Evolutionary conservation across 1,284 basidiomycete genomes (phyloP), one percentile per base, ranked within the genome.

Genomic region (Peniophora sp.): DNA sequence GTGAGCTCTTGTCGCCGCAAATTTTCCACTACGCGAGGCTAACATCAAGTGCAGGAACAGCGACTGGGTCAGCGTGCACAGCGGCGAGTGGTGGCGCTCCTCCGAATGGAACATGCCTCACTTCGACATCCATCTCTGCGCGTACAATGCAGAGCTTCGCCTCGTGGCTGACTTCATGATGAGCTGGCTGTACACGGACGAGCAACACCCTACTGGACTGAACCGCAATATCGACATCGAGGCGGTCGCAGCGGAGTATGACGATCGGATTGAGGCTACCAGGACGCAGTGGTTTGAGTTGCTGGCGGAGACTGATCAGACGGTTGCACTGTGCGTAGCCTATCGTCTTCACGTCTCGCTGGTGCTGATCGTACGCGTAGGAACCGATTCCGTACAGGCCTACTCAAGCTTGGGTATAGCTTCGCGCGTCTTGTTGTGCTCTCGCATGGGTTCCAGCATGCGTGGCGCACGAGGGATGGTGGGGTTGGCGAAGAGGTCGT

Each of bases 391-490:
- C 76, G 85, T 2, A 80, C 74, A 6, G 78, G 80, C 2, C 62
- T 88, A 5, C 67, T 88, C 52, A 77, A 71, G 57, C 65, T 88
- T 51, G 83, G 78, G 3, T 85, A 78, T 60, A 79, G 80, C 48
- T 90, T 89, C 55, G 73, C 79, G 2, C 77, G 87, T 15, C 71
- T 90, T 45, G 71, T 81, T 5, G 82, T 78, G 2, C 67, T 90
- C 36, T 85, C 86, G 0, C 84, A 83, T 56, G 87, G 85, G 8
- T 85, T 90, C 70, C 86, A 88, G 61, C 80, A 88, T 58, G 77
- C 81, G 1, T 83, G 79, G 63, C 78, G 76, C 41, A 83, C 77
- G 64, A 74, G 68, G 46, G 63, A 75, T 41, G 65, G 72, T 8
- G 73, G 76, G 41, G 81, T 83, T 58, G 79, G 81, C 52, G 75